Conservation (phyloP, 352 stramenopile species). For the Globisporangium nagaii region DNA sequence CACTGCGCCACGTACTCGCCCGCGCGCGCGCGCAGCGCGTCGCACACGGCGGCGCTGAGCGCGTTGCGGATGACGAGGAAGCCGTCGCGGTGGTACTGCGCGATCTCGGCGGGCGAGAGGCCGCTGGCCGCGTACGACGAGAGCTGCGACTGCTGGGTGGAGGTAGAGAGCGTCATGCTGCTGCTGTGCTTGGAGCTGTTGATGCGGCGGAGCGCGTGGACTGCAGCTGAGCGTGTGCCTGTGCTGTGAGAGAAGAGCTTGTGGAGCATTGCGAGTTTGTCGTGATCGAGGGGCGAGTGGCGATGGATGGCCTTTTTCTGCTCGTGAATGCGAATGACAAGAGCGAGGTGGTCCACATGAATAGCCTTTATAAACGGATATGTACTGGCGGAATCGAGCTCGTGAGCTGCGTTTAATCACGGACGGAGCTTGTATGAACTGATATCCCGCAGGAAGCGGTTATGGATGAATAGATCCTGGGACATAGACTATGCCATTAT, state of each 20-base stretch:
- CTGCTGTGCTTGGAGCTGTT: neutral
- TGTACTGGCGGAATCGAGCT: neutral
- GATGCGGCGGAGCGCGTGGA: neutral
- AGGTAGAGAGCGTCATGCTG: neutral
- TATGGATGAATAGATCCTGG: neutral
- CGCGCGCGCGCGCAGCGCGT: slow-evolving; percentile 44
- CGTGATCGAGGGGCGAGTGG: neutral
- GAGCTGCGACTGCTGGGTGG: no score
- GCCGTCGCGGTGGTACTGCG: slow-evolving; percentile 58
- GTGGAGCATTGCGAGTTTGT: neutral
- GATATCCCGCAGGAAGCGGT: neutral
- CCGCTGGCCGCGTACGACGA: slow-evolving; percentile 19
- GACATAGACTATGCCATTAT: neutral
- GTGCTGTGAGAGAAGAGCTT: neutral
- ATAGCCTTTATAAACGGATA: neutral
- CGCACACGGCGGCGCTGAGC: slow-evolving; percentile 38
- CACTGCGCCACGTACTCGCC: slow-evolving; percentile 51
- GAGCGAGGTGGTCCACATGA: slow-evolving; percentile 7
- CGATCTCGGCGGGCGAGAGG: slow-evolving; percentile 52
- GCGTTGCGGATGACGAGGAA: slow-evolving; percentile 53
- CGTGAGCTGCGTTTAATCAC: no score
- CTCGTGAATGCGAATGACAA: neutral
- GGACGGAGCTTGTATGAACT: neutral
- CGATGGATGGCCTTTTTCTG: neutral
- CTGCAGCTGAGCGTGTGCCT: neutral